These are phyloP conservation scores for Xylaria polymorpha DNA, from an alignment of 2,329 filamentous ascomycete species.

Conservation along the genomic window DNA sequence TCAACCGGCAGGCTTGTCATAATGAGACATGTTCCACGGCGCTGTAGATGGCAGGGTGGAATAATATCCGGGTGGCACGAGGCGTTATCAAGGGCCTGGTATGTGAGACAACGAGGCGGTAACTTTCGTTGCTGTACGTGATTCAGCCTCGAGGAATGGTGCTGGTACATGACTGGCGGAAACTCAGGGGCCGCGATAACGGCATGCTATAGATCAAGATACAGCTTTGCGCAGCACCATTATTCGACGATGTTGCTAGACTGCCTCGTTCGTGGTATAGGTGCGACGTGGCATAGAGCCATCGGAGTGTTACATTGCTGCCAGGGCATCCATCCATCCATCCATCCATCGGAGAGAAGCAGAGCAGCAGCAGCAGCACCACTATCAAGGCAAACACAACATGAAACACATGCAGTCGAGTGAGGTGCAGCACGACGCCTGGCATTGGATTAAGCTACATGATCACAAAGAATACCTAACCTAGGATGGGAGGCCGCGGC, in stretches of 20 bases:
- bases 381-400: constrained; percentile 17
- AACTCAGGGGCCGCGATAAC: constrained; percentile 5
- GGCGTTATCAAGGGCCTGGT: constrained; percentile 7
- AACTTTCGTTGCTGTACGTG: neutral
- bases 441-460: neutral
- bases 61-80: constrained; percentile 7
- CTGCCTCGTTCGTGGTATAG: neutral
- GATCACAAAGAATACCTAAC: neutral
- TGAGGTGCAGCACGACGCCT: neutral
- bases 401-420: constrained; percentile 22
- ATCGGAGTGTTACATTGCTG: constrained; percentile 6
- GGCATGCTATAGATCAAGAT: neutral
- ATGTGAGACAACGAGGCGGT: constrained; percentile 18
- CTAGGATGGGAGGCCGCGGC: neutral
- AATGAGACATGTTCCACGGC: constrained; percentile 30
- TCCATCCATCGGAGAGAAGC: neutral
- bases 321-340: neutral
- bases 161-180: neutral
- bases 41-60: constrained; percentile 22
- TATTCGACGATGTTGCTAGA: constrained; percentile 1
- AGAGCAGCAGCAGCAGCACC: neutral
- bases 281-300: constrained; percentile 21
- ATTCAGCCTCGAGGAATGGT: neutral
- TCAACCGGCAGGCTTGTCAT: neutral
- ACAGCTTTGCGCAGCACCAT: neutral